These are phyloP conservation scores for Lodderomyces jiufengensis DNA, from an alignment of 1,139 yeast species.

Conservation along the genomic window DNA sequence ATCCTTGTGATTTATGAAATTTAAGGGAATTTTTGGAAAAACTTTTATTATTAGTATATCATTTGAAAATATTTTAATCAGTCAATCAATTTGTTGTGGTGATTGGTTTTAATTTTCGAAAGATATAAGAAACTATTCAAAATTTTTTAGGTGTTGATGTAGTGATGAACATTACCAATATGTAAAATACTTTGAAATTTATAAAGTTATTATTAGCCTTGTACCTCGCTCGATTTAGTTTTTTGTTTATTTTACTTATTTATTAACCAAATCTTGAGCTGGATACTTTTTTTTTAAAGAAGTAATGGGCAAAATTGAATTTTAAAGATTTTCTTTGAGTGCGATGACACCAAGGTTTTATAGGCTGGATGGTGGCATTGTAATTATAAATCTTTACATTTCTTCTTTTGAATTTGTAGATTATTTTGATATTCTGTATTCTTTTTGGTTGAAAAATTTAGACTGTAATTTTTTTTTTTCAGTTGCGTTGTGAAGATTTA, in stretches of 20 bases:
- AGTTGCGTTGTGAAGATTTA: no score
- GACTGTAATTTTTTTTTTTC: neutral
- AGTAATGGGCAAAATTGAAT: conserved; percentile 58
- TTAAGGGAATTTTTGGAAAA: conserved; percentile 78
- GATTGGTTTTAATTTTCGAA: no score
- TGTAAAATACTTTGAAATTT: neutral
- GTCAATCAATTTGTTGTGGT: neutral
- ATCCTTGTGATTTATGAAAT: conserved; percentile 40
- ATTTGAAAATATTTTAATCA: no score
- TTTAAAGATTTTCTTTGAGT: conserved; percentile 63
- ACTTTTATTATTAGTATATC: conserved; percentile 12
- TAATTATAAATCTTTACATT: conserved; percentile 67
- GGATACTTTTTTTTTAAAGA: conserved; percentile 29
- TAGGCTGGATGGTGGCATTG: conserved; percentile 59
- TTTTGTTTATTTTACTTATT: conserved; percentile 1
- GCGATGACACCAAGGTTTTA: conserved; percentile 58
- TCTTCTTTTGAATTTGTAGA: neutral
- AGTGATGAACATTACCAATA: conserved; percentile 13
- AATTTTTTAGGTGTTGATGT: conserved; percentile 1
- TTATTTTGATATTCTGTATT: no score
- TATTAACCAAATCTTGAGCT: conserved; percentile 56
- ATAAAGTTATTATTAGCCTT: conserved; percentile 37
- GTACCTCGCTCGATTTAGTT: conserved; percentile 66
- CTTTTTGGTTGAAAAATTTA: no score
- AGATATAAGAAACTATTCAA: neutral